Evolutionary conservation across 1,284 basidiomycete genomes (phyloP).

Genomic region (Cryptococcus jaspeensis): DNA sequence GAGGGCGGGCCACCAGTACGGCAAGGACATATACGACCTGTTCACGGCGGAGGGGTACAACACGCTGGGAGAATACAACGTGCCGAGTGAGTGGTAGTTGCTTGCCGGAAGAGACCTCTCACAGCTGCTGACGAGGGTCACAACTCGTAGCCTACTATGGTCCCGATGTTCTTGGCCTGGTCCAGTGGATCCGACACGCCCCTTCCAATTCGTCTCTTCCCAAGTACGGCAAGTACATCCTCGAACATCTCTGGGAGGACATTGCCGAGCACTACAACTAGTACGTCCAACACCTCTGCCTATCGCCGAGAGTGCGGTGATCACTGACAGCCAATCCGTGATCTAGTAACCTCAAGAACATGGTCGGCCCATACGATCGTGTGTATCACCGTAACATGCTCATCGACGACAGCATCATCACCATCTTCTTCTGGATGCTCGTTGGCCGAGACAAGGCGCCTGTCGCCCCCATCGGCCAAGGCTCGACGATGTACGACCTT

Average conservation of each 20-base stretch:
- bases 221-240: constrained; percentile 12
- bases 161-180: constrained; percentile 10
- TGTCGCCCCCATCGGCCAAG: constrained; percentile 15
- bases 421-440: constrained; percentile 19
- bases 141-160: constrained; percentile 15
- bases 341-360: constrained; percentile 14
- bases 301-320: too few species aligned
- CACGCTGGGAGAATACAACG: constrained; percentile 21
- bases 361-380: constrained; percentile 21
- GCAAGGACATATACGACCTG: constrained; percentile 16
- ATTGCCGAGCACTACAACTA: constrained; percentile 22
- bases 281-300: background rate
- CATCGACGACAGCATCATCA: constrained; percentile 16
- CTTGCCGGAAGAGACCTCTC: background rate
- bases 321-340: too few species aligned
- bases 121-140: background rate
- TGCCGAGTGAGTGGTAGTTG: constrained; percentile 10
- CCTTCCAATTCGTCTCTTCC: constrained; percentile 11
- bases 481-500: constrained; percentile 15
- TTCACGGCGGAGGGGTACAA: constrained; percentile 19
- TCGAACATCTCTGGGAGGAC: constrained; percentile 16
- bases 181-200: constrained; percentile 17
- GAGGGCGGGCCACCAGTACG: constrained; percentile 14
- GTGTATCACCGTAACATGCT: constrained; percentile 22
- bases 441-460: constrained; percentile 13